Conservation (phyloP, 2,329 filamentous ascomycete species). For the Coccinonectria pachysandricola region DNA sequence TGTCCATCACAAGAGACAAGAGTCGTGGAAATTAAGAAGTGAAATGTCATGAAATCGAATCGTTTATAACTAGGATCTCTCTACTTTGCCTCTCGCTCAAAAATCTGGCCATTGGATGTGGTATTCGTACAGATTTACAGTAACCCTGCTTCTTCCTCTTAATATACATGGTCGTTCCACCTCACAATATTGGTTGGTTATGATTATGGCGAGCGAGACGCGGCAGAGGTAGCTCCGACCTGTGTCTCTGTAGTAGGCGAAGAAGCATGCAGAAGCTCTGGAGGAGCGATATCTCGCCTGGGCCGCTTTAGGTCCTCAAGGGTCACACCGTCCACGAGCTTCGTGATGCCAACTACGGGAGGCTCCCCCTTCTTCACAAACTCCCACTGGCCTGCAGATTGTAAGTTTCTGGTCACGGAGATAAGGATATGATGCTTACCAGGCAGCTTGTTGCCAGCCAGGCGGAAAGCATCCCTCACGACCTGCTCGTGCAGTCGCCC, state of each 20-base stretch:
- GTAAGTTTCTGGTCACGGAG: conserved; percentile 11
- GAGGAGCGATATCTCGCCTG: conserved; percentile 52
- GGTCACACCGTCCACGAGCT: conserved; percentile 75
- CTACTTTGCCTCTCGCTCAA: no score
- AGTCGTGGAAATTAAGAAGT: no score
- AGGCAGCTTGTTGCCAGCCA: conserved; percentile 91
- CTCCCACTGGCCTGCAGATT: conserved; percentile 61
- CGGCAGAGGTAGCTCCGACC: conserved; percentile 22
- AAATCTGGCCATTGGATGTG: conserved; percentile 8
- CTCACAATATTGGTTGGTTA: conserved; percentile 3
- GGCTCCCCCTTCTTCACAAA: conserved; percentile 90
- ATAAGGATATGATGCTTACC: conserved; percentile 41
- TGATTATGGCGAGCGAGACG: conserved; percentile 20
- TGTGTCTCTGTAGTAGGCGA: conserved; percentile 23
- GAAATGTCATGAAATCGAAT: no score
- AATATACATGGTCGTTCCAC: conserved; percentile 14
- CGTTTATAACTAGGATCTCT: neutral
- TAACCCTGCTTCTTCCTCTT: conserved; percentile 13
- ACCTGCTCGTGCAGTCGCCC: conserved; percentile 92
- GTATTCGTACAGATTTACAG: conserved; percentile 18
- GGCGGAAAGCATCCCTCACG: conserved; percentile 80
- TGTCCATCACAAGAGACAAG: no score
- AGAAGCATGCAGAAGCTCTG: conserved; percentile 24
- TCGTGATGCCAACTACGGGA: conserved; percentile 85
- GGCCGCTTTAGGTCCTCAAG: conserved; percentile 75